These are phyloP conservation scores for Acanthamoeba lenticulata DNA, from an alignment of 208 protist species.

Conservation along the genomic window DNA sequence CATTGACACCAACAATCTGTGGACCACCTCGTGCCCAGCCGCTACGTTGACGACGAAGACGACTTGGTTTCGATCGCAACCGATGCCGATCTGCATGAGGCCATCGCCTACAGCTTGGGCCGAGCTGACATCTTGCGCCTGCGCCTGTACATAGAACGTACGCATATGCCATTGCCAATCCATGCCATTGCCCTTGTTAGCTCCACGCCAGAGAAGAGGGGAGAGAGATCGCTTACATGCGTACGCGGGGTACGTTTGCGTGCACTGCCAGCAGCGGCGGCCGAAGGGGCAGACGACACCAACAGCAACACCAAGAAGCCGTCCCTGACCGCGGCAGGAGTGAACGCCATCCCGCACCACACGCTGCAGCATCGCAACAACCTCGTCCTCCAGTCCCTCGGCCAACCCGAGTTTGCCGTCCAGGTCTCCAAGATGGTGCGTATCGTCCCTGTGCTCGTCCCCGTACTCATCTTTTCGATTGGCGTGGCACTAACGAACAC, in stretches of 20 bases:
- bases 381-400: conserved; percentile 17
- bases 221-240: no score
- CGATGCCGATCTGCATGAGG: neutral
- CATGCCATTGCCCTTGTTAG: no score
- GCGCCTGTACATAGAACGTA: conserved; percentile 41
- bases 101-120: neutral
- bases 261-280: neutral
- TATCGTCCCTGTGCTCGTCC: no score
- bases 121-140: neutral
- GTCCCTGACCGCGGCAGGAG: neutral
- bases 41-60: neutral
- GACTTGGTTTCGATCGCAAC: conserved; percentile 13
- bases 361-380: conserved; percentile 48
- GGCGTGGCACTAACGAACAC: no score
- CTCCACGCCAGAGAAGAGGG: no score
- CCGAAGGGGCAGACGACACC: neutral
- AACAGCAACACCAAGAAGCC: neutral
- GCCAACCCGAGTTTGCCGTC: conserved; percentile 36
- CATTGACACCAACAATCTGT: neutral
- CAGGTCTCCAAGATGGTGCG: conserved; percentile 37
- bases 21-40: neutral
- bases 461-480: no score
- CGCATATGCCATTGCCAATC: neutral
- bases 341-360: neutral
- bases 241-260: no score